A percentile compares a stretch with the other conserved stretches of the same genome.
Conservation (phyloP, 2,329 filamentous ascomycete genomes). For the Epichloe festucae region DNA sequence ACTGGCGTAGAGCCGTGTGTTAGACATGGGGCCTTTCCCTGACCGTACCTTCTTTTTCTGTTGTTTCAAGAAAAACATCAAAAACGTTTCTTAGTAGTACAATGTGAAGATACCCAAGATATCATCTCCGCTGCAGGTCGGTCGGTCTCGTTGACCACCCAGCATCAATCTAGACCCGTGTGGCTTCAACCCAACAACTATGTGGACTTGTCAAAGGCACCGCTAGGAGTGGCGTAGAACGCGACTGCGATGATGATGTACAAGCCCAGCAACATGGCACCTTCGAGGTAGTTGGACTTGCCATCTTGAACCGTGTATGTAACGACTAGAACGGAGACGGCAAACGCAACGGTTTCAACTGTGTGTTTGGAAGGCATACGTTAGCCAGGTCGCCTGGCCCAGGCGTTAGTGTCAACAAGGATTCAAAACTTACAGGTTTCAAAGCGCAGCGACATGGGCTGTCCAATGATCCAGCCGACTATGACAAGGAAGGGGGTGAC, state of each 20-base stretch:
- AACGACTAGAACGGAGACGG: slow-evolving; percentile 61
- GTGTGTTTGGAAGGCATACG: slow-evolving; percentile 14
- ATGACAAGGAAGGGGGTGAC: slow-evolving; percentile 68
- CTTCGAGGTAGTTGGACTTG: slow-evolving; percentile 74
- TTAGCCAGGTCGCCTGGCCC: not conserved
- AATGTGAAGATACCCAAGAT: not conserved
- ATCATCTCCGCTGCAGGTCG: no score
- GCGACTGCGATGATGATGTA: slow-evolving; percentile 49
- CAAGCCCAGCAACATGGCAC: slow-evolving; percentile 49
- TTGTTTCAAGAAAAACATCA: not conserved
- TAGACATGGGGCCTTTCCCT: no score
- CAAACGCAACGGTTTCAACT: slow-evolving; percentile 68
- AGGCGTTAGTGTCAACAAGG: not conserved
- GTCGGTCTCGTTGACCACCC: not conserved
- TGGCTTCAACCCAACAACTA: not conserved
- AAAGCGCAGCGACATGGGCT: slow-evolving; percentile 67
- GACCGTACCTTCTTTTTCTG: not conserved
- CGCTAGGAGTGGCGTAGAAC: slow-evolving; percentile 41
- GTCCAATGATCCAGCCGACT: slow-evolving; percentile 62
- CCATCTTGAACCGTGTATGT: slow-evolving; percentile 69
- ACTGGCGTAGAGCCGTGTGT: not conserved
- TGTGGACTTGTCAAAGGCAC: slow-evolving; percentile 28
- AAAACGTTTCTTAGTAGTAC: not conserved
- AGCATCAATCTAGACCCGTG: not conserved
- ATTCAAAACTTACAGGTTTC: slow-evolving; percentile 40